Evolutionary conservation across 164 flowering plant genomes (phyloP), one percentile per base, ranked within the genome.

Genomic region (Stephania yunnanensis): DNA sequence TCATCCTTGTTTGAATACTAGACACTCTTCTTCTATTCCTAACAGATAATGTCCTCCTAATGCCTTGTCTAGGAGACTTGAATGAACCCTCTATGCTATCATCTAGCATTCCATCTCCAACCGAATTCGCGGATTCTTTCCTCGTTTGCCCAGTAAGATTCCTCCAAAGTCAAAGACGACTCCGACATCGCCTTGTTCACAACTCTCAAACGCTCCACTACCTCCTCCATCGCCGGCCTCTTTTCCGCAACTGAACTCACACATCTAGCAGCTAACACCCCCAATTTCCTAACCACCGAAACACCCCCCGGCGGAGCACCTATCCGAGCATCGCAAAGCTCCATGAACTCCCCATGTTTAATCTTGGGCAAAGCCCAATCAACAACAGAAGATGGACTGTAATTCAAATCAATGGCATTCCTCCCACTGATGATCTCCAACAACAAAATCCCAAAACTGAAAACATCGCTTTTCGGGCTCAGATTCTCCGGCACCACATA

Each of bases 351-450:
- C 2, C 88, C 86, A 13, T 76, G 76, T 68, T 78, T 82, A 63
- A 92, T 89, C 36, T 86, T 22, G 25, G 98, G 98, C 31, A 86
- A 70, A 9, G 97, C 98, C 97, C 97, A 94, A 75, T 94, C 96
- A 6, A 88, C 86, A 17, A 94, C 80, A 2, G 95, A 92, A 9
- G 97, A 88, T 36, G 98, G 98, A 65, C 97, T 91, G 78, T 81
- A 84, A 71, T 86, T 82, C 74, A 95, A 74, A 76, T 95, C 97
- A 69, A 95, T 90, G 30, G 98, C 97, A 46, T 88, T 79, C 65
- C 98, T 77, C 31, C 97, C 97, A 73, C 92, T 90, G 68, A 90
- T 58, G 22, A 90, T 86, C 78, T 92, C 97, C 44, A 91, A 73
- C 80, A 91, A 50, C 44, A 91, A 77, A 44, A 91, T 87, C 71